Evolutionary conservation across 164 flowering plant species (phyloP).

Genomic region (Akebia trifoliata): DNA sequence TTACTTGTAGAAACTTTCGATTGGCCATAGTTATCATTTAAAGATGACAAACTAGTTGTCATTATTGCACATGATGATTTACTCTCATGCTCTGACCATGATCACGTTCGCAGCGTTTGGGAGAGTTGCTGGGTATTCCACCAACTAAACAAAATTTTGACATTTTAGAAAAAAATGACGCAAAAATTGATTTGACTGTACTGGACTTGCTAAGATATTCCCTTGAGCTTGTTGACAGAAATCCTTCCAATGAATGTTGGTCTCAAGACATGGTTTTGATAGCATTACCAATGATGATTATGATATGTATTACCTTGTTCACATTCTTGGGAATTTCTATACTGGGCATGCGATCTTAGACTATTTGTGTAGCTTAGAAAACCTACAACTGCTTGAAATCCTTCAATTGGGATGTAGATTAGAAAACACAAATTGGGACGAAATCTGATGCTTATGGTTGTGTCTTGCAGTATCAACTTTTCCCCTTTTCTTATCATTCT

Average conservation of each 20-base stretch:
- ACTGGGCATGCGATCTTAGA: too few species aligned
- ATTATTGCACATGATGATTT: constrained; percentile 80
- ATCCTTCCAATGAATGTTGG: constrained; percentile 39
- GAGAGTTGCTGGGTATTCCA: constrained; percentile 65
- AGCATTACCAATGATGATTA: too few species aligned
- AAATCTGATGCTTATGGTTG: too few species aligned
- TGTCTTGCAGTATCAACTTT: too few species aligned
- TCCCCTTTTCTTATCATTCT: too few species aligned
- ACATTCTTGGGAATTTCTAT: too few species aligned
- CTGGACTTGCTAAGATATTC: constrained; percentile 55
- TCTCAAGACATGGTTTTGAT: constrained; percentile 34
- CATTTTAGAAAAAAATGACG: constrained; percentile 64
- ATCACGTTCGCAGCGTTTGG: constrained; percentile 53
- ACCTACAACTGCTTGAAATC: too few species aligned
- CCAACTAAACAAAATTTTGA: constrained; percentile 74
- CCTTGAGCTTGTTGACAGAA: constrained; percentile 75
- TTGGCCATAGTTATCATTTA: constrained; percentile 59
- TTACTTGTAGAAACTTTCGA: constrained; percentile 38
- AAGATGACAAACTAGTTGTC: constrained; percentile 81
- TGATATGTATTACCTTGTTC: too few species aligned
- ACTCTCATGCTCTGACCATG: constrained; percentile 54
- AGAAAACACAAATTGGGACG: too few species aligned
- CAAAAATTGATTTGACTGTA: constrained; percentile 37
- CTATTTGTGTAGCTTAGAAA: too few species aligned
- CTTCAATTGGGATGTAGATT: too few species aligned